Conservation (phyloP, 2,329 filamentous ascomycete species). For the Ophiostoma perfectum region DNA sequence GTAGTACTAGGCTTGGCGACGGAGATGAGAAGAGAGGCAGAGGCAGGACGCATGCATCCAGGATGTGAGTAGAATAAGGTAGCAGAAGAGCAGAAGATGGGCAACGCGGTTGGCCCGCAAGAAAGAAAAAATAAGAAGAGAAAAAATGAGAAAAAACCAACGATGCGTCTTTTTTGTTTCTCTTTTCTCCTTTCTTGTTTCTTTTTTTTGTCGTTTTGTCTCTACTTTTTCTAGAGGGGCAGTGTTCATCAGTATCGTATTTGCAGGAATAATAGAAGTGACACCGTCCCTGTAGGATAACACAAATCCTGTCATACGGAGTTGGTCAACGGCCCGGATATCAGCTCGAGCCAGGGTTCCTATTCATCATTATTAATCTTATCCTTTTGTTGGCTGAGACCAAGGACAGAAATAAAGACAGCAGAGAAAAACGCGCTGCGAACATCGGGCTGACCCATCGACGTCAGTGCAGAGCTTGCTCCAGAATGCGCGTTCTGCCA, state of each 20-base stretch:
- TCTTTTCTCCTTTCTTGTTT: neutral
- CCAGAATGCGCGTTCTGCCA: neutral
- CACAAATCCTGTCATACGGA: neutral
- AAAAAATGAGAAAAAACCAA: neutral
- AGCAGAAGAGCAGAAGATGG: neutral
- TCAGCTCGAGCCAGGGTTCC: neutral
- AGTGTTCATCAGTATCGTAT: neutral
- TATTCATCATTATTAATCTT: neutral
- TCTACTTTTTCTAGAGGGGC: constrained; percentile 10
- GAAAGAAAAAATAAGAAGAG: neutral
- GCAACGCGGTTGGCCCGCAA: constrained; percentile 1
- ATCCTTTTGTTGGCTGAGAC: neutral
- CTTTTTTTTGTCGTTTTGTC: neutral
- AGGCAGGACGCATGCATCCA: neutral
- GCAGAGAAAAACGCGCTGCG: constrained; percentile 5
- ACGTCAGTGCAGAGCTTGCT: constrained; percentile 10
- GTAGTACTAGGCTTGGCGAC: neutral
- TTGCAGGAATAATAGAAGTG: neutral
- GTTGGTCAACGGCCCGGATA: constrained; percentile 6
- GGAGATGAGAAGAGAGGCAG: neutral
- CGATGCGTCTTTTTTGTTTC: constrained; percentile 9
- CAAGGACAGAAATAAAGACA: neutral
- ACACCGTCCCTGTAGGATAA: neutral
- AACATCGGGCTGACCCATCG: neutral
- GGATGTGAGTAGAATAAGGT: neutral